These are phyloP conservation scores for Psilocybe mexicana DNA, from an alignment of 1,284 basidiomycete genomes.

Conservation along the genomic window DNA sequence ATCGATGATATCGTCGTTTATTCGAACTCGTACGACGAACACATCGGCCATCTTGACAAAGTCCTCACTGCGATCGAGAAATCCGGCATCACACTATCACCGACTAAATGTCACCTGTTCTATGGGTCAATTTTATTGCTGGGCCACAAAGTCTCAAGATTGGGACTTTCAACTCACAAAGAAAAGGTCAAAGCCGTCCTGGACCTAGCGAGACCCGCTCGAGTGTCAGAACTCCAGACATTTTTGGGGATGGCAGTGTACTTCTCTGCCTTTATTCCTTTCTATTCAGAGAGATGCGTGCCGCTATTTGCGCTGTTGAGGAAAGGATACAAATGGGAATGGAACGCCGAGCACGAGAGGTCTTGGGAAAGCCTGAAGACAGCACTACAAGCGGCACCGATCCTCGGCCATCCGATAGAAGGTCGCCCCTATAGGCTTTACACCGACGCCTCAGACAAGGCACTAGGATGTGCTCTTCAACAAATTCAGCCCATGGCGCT, in stretches of 20 bases:
- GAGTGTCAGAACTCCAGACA: conserved; percentile 19
- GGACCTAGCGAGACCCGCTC: conserved; percentile 21
- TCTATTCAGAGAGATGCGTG: conserved; percentile 22
- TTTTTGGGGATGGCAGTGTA: conserved; percentile 36
- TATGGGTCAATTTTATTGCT: conserved; percentile 34
- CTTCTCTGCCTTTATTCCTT: conserved; percentile 32
- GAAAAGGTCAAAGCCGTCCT: conserved; percentile 28
- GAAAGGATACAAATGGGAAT: conserved; percentile 26
- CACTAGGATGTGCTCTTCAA: conserved; percentile 34
- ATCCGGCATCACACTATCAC: conserved; percentile 35
- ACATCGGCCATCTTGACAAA: conserved; percentile 31
- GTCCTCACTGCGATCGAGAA: conserved; percentile 21
- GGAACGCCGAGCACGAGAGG: conserved; percentile 22
- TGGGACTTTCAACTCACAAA: conserved; percentile 30
- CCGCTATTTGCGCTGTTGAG: conserved; percentile 16
- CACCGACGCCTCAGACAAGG: conserved; percentile 39
- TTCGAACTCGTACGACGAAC: conserved; percentile 33
- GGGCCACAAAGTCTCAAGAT: conserved; percentile 24
- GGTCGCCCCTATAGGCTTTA: conserved; percentile 37
- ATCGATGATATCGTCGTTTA: conserved; percentile 40
- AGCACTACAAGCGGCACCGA: conserved; percentile 28
- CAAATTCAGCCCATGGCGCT: conserved; percentile 40
- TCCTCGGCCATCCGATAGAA: conserved; percentile 32
- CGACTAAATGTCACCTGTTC: conserved; percentile 33
- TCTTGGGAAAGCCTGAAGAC: conserved; percentile 29